Base-by-base conservation (phyloP, 2,329 filamentous ascomycete genomes). In the Aspergillus luchuensis region DNA sequence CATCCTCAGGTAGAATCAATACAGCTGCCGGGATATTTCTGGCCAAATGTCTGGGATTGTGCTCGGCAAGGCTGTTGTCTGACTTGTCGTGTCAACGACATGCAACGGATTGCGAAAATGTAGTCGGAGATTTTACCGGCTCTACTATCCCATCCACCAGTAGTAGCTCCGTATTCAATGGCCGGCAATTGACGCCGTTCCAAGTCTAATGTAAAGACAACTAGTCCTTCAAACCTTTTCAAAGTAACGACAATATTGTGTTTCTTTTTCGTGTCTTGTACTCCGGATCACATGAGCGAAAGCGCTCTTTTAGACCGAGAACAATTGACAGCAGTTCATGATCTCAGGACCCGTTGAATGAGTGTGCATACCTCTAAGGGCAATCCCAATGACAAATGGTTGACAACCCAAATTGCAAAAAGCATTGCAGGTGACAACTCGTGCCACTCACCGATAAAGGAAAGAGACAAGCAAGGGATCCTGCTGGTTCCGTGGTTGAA, bases 101-200 rank as follows among this genome's bases (percentile, higher is more conserved):
- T 59, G 5, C 23, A 56, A 21, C 15, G 28, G 8, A 30, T 56
- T 56, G 8, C 56, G n/a, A 3, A 56, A 38, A 10, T 7, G 59
- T 45, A 8, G 41, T 36, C 25, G 33, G 23, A 13, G 61, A 43
- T 5, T 41, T 47, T 8, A 45, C 13, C n/a, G 59, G 57, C 19
- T 65, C 54, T 23, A 60, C 23, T 3, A 65, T 64, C n/a, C 65
- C 59, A 55, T 67, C 66, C 48, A 69, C 43, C 15, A 68, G 57
- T 10, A 60, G 63, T 36, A 36, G 3, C 55, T 60, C 17, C 64
- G 49, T 36, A 21, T n/a, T 56, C 8, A 62, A 56, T 1, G 61
- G 63, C 8, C 51, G 30, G 45, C 2, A 6, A 33, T 63, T 63
- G 63, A 47, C 66, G 65, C 13, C 57, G 58, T 2, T 19, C 57